Conservation (phyloP, 305 asterid species). For the Andrographis paniculata region DNA sequence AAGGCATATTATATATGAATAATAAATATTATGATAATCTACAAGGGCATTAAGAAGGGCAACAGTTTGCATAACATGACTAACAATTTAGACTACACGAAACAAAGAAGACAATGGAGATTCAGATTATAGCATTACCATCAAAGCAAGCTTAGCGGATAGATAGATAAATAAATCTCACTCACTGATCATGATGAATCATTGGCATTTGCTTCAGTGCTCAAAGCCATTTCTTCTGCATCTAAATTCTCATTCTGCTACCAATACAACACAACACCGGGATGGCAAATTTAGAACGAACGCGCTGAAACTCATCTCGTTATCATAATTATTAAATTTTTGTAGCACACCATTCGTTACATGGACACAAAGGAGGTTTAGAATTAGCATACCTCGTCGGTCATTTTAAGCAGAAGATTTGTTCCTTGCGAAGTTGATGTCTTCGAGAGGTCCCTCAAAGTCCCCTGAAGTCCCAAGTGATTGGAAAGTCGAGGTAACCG, state of each 20-base stretch:
- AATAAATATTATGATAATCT: too few relatives aligned
- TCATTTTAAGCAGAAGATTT: conserved; percentile 28
- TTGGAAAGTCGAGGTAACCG: not conserved
- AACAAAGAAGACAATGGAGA: too few relatives aligned
- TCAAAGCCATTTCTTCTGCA: not conserved
- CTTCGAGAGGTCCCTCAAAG: conserved; percentile 58
- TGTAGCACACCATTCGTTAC: not conserved
- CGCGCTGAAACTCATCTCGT: too few relatives aligned
- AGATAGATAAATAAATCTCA: too few relatives aligned
- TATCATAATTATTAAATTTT: too few relatives aligned
- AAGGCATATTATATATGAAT: too few relatives aligned
- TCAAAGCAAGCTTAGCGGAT: too few relatives aligned
- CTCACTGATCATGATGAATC: conserved; percentile 3
- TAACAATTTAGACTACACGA: too few relatives aligned
- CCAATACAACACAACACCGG: not conserved
- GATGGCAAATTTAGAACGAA: too few relatives aligned
- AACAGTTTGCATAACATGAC: too few relatives aligned
- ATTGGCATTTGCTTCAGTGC: not conserved
- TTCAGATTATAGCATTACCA: too few relatives aligned
- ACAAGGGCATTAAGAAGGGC: too few relatives aligned
- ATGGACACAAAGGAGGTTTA: not conserved
- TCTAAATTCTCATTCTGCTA: not conserved
- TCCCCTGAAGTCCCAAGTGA: conserved; percentile 27
- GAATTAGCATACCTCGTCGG: conserved; percentile 32
- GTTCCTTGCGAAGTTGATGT: conserved; percentile 24